Conservation (phyloP, 371 early-diverging fungal species). For the Lichtheimia ramosa region DNA sequence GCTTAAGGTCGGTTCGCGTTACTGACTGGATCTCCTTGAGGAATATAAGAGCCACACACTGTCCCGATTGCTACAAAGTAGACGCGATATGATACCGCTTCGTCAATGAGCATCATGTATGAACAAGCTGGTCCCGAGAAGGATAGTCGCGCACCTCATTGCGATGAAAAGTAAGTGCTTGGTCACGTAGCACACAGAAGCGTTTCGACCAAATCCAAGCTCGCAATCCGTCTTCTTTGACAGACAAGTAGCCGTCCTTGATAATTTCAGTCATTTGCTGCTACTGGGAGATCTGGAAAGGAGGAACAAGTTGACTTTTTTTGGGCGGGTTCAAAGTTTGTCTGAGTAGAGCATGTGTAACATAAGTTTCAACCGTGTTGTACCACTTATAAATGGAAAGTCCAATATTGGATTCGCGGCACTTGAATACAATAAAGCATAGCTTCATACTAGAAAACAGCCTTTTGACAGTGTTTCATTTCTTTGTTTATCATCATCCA, state of each 20-base stretch:
- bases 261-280: slow-evolving; percentile 58
- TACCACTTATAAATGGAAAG: no score
- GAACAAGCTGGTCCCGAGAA: neutral
- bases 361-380: neutral
- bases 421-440: no score
- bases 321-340: no score
- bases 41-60: slow-evolving; percentile 78
- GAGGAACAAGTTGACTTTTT: neutral
- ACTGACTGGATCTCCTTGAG: slow-evolving; percentile 89
- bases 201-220: slow-evolving; percentile 95
- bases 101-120: neutral
- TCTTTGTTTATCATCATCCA: no score
- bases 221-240: slow-evolving; percentile 88
- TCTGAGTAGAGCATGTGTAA: neutral
- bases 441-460: no score
- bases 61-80: slow-evolving; percentile 45
- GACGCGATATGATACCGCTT: neutral
- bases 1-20: slow-evolving; percentile 82
- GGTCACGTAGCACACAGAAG: slow-evolving; percentile 86
- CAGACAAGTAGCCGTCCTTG: slow-evolving; percentile 81
- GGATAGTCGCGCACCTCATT: slow-evolving; percentile 70
- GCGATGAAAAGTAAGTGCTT: slow-evolving; percentile 91
- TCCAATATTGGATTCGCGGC: no score
- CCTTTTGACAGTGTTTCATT: no score
- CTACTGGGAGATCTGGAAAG: no score